Conservation (phyloP, 164 flowering plant genomes). For the Platanus orientalis region DNA sequence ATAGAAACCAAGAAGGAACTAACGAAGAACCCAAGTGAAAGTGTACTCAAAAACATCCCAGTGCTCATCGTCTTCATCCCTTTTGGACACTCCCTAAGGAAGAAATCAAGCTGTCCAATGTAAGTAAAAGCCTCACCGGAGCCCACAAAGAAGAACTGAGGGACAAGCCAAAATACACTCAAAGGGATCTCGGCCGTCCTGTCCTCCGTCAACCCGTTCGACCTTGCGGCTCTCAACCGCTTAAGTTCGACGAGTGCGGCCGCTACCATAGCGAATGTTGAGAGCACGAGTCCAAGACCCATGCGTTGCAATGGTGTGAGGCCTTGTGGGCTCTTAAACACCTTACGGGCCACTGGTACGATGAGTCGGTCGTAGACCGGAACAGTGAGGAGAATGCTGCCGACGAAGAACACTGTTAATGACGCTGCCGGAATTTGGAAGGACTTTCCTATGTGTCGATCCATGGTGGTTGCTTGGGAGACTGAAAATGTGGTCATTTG, state of each 20-base stretch:
- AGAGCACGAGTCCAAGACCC: slow-evolving; percentile 60
- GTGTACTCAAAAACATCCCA: slow-evolving; percentile 70
- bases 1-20: slow-evolving; percentile 61
- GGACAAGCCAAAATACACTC: slow-evolving; percentile 67
- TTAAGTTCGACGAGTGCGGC: slow-evolving; percentile 66
- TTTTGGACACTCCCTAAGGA: slow-evolving; percentile 74
- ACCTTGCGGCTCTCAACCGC: slow-evolving; percentile 36
- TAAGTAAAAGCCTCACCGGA: slow-evolving; percentile 78
- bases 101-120: slow-evolving; percentile 80
- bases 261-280: slow-evolving; percentile 58
- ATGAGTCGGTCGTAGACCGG: slow-evolving; percentile 64
- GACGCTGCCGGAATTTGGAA: slow-evolving; percentile 79
- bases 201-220: slow-evolving; percentile 31
- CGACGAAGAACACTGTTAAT: slow-evolving; percentile 74
- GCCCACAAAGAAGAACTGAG: slow-evolving; percentile 74
- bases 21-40: slow-evolving; percentile 68
- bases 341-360: slow-evolving; percentile 33
- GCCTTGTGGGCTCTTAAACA: slow-evolving; percentile 52
- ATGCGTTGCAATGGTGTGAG: slow-evolving; percentile 69
- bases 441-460: slow-evolving; percentile 45
- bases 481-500: slow-evolving; percentile 71
- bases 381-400: slow-evolving; percentile 68
- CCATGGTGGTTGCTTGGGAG: slow-evolving; percentile 61
- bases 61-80: slow-evolving; percentile 97
- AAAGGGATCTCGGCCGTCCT: slow-evolving; percentile 40